A percentile compares a stretch with the other conserved stretches of the same genome.
Evolutionary conservation across 805 yeast genomes (phyloP).

Genomic region (Ogataea thermomethanolica): DNA sequence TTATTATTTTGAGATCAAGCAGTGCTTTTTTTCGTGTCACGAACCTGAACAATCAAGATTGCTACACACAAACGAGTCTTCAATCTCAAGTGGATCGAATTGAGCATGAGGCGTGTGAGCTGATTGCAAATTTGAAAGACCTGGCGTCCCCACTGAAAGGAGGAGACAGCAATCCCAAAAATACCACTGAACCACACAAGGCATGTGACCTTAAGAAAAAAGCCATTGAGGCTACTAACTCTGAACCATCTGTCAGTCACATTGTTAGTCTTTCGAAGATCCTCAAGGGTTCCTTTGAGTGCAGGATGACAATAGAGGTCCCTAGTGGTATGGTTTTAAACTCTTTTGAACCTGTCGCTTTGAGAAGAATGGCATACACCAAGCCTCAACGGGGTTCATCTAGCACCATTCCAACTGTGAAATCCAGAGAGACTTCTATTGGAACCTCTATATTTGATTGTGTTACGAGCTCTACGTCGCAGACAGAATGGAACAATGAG

Average conservation of each 20-base stretch:
- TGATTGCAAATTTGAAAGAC: conserved; percentile 9
- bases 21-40: conserved; percentile 24
- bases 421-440: background rate
- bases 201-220: background rate
- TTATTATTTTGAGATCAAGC: conserved; percentile 21
- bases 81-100: conserved; percentile 10
- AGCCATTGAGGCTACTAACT: background rate
- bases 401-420: no score
- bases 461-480: background rate
- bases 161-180: conserved; percentile 13
- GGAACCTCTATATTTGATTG: background rate
- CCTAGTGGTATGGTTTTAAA: background rate
- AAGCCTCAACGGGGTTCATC: background rate
- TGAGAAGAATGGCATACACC: background rate
- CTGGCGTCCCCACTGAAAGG: conserved; percentile 3
- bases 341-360: background rate
- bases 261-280: background rate
- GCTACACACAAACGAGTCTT: background rate
- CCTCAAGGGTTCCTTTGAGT: background rate
- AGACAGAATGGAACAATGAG: background rate
- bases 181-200: background rate
- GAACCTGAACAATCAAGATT: conserved; percentile 1
- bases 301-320: background rate
- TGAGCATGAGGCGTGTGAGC: conserved; percentile 5
- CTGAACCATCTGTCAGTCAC: background rate